A percentile compares a stretch with the other conserved stretches of the same genome.
Conservation (phyloP, 768 basidiomycete genomes). For the Russula lepida region DNA sequence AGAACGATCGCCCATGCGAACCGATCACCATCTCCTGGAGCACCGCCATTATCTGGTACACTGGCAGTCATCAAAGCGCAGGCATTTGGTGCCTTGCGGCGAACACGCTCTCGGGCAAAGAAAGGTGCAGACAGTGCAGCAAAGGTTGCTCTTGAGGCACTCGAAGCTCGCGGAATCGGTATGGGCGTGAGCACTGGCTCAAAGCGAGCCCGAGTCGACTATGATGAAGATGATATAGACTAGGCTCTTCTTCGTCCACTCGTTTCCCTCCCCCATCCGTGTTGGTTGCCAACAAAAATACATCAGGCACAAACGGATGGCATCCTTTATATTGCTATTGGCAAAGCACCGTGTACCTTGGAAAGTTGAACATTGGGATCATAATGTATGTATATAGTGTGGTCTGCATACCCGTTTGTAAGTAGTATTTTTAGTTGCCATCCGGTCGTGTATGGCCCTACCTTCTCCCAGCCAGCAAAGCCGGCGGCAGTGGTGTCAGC, state of each 20-base stretch:
- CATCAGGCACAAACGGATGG: background rate
- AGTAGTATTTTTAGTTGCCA: slow-evolving; percentile 20
- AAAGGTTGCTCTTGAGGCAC: slow-evolving; percentile 69
- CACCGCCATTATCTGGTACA: slow-evolving; percentile 59
- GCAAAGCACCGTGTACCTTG: slow-evolving; percentile 5
- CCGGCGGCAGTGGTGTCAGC: background rate
- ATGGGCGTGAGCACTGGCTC: slow-evolving; percentile 30
- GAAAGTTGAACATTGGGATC: slow-evolving; percentile 20
- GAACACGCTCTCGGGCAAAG: slow-evolving; percentile 68
- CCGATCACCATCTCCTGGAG: slow-evolving; percentile 39
- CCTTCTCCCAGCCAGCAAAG: background rate
- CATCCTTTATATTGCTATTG: slow-evolving; percentile 7
- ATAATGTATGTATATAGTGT: slow-evolving; percentile 23
- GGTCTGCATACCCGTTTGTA: slow-evolving; percentile 21
- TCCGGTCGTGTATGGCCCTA: slow-evolving; percentile 1
- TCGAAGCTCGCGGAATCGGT: slow-evolving; percentile 69
- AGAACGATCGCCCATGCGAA: slow-evolving; percentile 22
- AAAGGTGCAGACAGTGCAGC: slow-evolving; percentile 65
- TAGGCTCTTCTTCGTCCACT: background rate
- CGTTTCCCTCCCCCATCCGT: slow-evolving; percentile 13
- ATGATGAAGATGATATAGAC: slow-evolving; percentile 39
- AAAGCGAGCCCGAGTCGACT: slow-evolving; percentile 46
- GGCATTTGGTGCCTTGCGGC: slow-evolving; percentile 75
- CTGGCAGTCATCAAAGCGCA: slow-evolving; percentile 88
- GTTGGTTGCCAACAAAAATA: slow-evolving; percentile 13